Conservation (phyloP, 2,329 filamentous ascomycete genomes). For the Nectriaceae sp. region DNA sequence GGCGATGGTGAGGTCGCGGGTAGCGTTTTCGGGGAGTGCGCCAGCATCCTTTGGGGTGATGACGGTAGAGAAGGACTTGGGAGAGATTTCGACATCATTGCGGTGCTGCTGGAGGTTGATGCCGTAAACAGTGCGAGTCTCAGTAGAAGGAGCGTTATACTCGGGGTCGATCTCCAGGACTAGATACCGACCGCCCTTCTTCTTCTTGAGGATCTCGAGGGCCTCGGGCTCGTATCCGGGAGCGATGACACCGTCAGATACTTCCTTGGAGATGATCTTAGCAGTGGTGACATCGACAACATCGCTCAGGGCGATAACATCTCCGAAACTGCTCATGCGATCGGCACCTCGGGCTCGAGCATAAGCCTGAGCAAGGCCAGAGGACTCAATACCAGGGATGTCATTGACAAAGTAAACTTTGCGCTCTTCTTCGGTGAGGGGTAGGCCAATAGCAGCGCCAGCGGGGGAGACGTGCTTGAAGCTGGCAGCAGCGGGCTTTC, state of each 20-base stretch:
- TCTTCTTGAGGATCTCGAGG: constrained; percentile 90
- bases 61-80: constrained; percentile 81
- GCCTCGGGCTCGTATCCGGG: constrained; percentile 84
- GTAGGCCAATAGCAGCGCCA: constrained; percentile 90
- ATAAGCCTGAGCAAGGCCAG: constrained; percentile 88
- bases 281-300: constrained; percentile 90
- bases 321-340: constrained; percentile 98
- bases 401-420: constrained; percentile 99
- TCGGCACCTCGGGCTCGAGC: constrained; percentile 93
- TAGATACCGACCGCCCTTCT: constrained; percentile 97
- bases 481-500: constrained; percentile 87
- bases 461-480: constrained; percentile 99
- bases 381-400: constrained; percentile 84
- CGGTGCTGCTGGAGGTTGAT: constrained; percentile 86
- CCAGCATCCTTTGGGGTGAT: constrained; percentile 81
- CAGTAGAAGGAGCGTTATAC: constrained; percentile 78
- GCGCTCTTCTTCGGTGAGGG: constrained; percentile 82
- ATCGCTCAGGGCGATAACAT: constrained; percentile 91
- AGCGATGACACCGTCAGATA: constrained; percentile 95
- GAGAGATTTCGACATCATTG: constrained; percentile 86
- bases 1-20: constrained; percentile 88
- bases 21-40: constrained; percentile 74
- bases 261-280: constrained; percentile 96
- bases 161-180: constrained; percentile 91
- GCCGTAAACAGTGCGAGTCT: constrained; percentile 88